Conservation (phyloP, 768 basidiomycete genomes). For the Calocera cornea region DNA sequence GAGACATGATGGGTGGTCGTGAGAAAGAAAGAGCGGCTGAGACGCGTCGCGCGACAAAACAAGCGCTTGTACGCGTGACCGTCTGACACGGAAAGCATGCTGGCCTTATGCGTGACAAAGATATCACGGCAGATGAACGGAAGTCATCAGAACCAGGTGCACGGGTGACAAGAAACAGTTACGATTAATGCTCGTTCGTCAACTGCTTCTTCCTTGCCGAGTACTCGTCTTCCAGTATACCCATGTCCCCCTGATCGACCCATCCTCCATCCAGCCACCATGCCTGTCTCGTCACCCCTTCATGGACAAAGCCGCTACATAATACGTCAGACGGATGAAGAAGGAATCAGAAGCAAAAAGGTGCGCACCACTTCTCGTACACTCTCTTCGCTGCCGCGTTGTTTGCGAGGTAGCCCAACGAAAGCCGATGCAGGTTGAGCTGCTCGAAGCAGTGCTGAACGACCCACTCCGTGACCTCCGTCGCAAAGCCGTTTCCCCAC, state of each 20-base stretch:
- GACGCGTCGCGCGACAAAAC: too few species aligned
- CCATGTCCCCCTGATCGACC: not conserved
- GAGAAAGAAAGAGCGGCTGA: too few species aligned
- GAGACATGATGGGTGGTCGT: too few species aligned
- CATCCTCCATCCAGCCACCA: not conserved
- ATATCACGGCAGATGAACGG: too few species aligned
- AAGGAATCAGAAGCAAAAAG: too few species aligned
- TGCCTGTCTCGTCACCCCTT: not conserved
- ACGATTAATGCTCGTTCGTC: not conserved
- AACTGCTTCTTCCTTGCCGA: not conserved
- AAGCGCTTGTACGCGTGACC: too few species aligned
- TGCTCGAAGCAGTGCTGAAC: constrained; percentile 30
- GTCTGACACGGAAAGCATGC: too few species aligned
- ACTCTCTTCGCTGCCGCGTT: constrained; percentile 30
- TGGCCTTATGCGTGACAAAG: too few species aligned
- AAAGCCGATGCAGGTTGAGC: constrained; percentile 31
- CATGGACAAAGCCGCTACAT: not conserved
- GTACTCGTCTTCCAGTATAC: not conserved
- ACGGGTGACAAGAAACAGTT: too few species aligned
- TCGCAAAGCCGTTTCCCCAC: constrained; percentile 33
- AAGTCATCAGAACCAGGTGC: too few species aligned
- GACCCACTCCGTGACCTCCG: constrained; percentile 30
- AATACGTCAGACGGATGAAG: not conserved
- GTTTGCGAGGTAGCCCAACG: constrained; percentile 28
- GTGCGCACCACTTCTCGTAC: constrained; percentile 35